Evolutionary conservation across 2,329 filamentous ascomycete genomes (phyloP), one percentile per base, ranked within the genome.

Genomic region (Fusarium scirpi): DNA sequence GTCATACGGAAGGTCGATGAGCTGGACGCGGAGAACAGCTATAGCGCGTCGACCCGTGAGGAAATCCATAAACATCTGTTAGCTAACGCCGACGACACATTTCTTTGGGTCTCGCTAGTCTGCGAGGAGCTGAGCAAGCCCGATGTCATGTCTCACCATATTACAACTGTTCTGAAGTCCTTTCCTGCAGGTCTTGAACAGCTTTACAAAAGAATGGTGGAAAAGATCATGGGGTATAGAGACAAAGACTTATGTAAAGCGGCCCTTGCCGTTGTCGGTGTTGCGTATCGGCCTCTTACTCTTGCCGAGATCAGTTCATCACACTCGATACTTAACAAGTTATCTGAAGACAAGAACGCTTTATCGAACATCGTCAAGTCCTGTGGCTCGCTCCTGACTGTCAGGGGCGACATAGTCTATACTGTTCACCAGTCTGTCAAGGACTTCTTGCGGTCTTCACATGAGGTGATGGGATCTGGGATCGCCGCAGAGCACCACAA

Each of bases 21-120:
- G 15, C 11, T 48, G 27, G 9, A 7, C 2, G 4, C 8, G 7
- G 46, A 32, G 3, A 48, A 32, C n/a, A 16, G 8, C 2, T 48
- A 48, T 7, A 30, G 18, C 27, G 13, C 20, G 13, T 85, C 51
- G 8, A 76, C 0, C 41, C 72, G 44, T 81, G 81, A 57, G 76
- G 6, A 20, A 11, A 7, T 58, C 1, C 15, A 12, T 29, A 4
- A 6, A 1, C 9, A 64, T 8, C 5, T 64, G 3, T 1, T 7
- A 16, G 3, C 1, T 9, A 48, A 65, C 11, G 41, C 60, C 0
- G 3, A 81, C 18, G 75, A 69, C 10, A 85, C 82, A 0, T 77
- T 77, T 29, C 62, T 77, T 1, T 77, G 74, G 74, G 75, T 77
- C 0, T 66, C 72, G 0, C 60, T 74, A 11, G 68, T 74, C 20